A percentile compares a stretch with the other conserved stretches of the same genome.
Evolutionary conservation across 2,329 filamentous ascomycete genomes (phyloP).

Genomic region (Pyricularia pennisetigena): DNA sequence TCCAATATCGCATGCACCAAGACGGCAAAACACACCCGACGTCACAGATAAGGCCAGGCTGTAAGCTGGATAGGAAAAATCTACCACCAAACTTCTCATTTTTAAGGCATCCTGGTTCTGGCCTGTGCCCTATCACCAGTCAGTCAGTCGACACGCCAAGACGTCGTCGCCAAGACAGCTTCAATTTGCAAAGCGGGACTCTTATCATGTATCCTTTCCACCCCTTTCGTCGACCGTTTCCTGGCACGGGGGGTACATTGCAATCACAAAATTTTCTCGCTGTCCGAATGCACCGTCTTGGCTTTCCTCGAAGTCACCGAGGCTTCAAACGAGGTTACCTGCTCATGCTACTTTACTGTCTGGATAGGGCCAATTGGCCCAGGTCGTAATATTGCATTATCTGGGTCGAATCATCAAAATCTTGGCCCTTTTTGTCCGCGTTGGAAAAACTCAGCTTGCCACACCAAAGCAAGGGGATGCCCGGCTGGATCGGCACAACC

Average conservation of each 20-base stretch:
- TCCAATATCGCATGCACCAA: background rate
- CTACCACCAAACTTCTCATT: background rate
- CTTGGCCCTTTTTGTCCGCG: background rate
- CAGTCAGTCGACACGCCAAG: background rate
- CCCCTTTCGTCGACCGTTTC: background rate
- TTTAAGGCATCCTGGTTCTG: background rate
- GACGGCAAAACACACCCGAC: background rate
- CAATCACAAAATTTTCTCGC: background rate
- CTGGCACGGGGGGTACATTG: background rate
- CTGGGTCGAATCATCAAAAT: background rate
- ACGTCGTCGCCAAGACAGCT: background rate
- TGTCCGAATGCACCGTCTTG: background rate
- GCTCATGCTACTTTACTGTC: too few relatives aligned
- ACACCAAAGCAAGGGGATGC: background rate
- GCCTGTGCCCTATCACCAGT: background rate
- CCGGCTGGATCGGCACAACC: background rate
- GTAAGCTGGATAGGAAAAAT: background rate
- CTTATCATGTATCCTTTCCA: background rate
- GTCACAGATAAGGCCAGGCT: background rate
- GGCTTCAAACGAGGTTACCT: too few relatives aligned
- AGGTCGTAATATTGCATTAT: background rate
- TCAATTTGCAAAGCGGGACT: slow-evolving; percentile 1
- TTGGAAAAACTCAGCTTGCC: background rate
- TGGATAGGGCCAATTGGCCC: too few relatives aligned
- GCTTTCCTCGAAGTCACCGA: background rate